A percentile compares a stretch with the other conserved stretches of the same genome.
phyloP scores from a whole-genome alignment of 78 protist genomes.

The Emiliania huxleyi region DNA sequence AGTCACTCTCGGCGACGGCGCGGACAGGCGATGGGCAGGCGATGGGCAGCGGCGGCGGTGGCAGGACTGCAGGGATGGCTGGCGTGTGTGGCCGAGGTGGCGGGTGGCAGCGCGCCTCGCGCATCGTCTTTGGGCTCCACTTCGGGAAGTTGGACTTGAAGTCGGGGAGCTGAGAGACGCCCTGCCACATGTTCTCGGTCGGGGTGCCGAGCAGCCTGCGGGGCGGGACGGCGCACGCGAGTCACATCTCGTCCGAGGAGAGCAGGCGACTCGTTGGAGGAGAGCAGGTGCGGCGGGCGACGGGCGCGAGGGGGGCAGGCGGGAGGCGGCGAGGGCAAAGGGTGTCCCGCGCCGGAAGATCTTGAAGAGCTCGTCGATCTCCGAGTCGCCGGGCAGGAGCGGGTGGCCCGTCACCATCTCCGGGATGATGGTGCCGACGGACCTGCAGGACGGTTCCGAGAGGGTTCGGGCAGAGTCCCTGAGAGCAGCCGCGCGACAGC shows the following conservation, averaged over 20 bases:
- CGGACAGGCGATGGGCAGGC: no score
- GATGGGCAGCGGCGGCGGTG: no score
- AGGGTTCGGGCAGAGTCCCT: no score
- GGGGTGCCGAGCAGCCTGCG: slow-evolving; percentile 60
- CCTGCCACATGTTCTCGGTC: slow-evolving; percentile 34
- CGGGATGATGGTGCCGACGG: slow-evolving; percentile 94
- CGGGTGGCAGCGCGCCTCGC: not conserved
- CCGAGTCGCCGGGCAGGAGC: slow-evolving; percentile 92
- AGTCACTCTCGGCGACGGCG: no score
- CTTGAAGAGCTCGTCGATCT: slow-evolving; percentile 68
- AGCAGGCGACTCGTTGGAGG: no score
- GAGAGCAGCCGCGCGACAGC: no score
- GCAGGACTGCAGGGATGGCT: no score
- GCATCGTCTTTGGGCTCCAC: not conserved
- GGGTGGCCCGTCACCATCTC: slow-evolving; percentile 91
- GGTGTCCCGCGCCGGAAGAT: slow-evolving; percentile 45
- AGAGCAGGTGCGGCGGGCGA: no score
- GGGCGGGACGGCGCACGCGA: not conserved
- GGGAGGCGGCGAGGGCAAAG: no score
- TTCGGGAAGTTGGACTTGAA: slow-evolving; percentile 3
- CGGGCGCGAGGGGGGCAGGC: no score
- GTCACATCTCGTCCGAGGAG: no score
- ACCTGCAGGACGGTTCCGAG: no score
- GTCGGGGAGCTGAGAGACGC: slow-evolving; percentile 36
- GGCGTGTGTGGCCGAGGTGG: not conserved